Evolutionary conservation across 306 rosid species (phyloP), one percentile per base, ranked within the genome.

Genomic region (Purshia tridentata): DNA sequence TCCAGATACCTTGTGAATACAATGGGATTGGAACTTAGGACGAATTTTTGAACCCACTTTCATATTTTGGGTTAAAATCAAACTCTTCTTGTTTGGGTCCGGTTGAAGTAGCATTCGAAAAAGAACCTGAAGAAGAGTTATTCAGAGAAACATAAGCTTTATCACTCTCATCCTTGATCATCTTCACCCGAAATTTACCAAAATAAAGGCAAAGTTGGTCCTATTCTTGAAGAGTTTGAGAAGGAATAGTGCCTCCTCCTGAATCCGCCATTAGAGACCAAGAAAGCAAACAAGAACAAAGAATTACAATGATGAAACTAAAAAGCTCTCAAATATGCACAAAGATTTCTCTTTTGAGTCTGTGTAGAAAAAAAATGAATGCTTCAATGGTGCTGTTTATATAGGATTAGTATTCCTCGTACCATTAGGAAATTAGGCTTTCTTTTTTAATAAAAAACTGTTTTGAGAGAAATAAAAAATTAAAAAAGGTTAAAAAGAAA

Each of bases 1-100:
- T 42, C 74, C 74, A 70, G 14, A 70, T 40, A 54, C 46, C 44
- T 55, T 54, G 53, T 41, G 74, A 42, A 54, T 70, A 53, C 46
- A 70, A 53, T 41, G 74, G 64, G 16, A 41, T 5, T 12, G 74
- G 74, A 53, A 42, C 64, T 6, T 13, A 12, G 1, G 46, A 19
- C 5, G 41, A 41, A 54, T 53, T 18, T 40, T 9, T 40, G 0
- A 70, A 53, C 40, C 63, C 51, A 19, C 15, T 70, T 54, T 70
- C 74, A 20, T 53, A 15, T 12, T 41, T 40, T 4, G 64, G 9
- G 20, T 41, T 40, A 54, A 6, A 4, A 41, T 8, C 23, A 18
- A 52, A 2, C 20, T 70, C 51, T 18, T 64, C 15, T 18, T 40
- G 63, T 4, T 54, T 14, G 8, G 20, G 16, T 41, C 19, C 54